phyloP scores from a whole-genome alignment of 306 rosid species.

The Sechiopsis laciniata region DNA sequence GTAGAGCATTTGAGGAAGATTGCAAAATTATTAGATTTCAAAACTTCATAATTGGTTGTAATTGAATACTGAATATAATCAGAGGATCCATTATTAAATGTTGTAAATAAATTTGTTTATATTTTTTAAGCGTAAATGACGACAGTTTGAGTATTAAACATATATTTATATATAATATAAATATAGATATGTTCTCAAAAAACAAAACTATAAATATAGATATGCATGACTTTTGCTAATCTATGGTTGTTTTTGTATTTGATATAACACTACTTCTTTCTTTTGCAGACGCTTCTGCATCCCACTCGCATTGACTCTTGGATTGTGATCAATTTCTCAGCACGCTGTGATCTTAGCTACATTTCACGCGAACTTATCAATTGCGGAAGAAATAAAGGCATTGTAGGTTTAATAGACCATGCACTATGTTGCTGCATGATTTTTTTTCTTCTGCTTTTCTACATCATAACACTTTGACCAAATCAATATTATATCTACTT shows the following conservation, averaged over 20 bases:
- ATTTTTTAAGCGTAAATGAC: too few species aligned
- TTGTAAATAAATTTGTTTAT: too few species aligned
- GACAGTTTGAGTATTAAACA: too few species aligned
- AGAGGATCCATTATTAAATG: too few species aligned
- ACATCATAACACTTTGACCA: slow-evolving; percentile 6
- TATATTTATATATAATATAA: too few species aligned
- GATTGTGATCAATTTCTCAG: slow-evolving; percentile 89
- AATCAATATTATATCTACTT: slow-evolving; percentile 19
- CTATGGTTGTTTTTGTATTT: background rate
- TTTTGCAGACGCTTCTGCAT: slow-evolving; percentile 48
- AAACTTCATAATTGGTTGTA: too few species aligned
- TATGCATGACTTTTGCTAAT: background rate
- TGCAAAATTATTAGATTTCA: too few species aligned
- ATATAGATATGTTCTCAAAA: too few species aligned
- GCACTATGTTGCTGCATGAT: background rate
- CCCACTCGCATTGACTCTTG: slow-evolving; percentile 55
- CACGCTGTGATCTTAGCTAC: slow-evolving; percentile 73
- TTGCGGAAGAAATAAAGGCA: slow-evolving; percentile 84
- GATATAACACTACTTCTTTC: slow-evolving; percentile 23
- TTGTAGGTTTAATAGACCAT: slow-evolving; percentile 44
- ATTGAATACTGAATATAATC: too few species aligned
- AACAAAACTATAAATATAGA: too few species aligned
- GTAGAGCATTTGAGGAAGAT: too few species aligned
- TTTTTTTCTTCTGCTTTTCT: slow-evolving; percentile 22
- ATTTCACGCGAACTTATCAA: slow-evolving; percentile 86